Evolutionary conservation across 129 eudicot species (phyloP), one percentile per base, ranked within the genome.

Genomic region (Arctium lappa): DNA sequence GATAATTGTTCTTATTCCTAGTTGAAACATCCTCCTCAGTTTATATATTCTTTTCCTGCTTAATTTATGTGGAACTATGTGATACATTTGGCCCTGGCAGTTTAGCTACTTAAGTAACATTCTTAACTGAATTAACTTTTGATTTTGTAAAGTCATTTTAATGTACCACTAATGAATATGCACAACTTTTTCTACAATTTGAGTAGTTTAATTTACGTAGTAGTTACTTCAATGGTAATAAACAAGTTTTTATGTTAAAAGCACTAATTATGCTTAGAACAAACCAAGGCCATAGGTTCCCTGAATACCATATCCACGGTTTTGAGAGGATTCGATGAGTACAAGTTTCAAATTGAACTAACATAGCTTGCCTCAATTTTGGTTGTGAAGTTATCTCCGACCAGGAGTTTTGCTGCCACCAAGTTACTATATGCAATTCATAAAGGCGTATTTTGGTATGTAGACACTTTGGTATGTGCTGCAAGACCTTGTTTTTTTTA

Each of bases 1-100:
- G 60, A 42, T 8, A 44, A 65, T 16, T 30, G 18, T 31, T 63
- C 69, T 40, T 75, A 36, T 74, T 74, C 15, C 68, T 65, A 31
- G 12, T 65, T 74, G 74, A 11, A 48, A 63, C 74, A 11, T 81
- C 38, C 16, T 82, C 13, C 8, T 69, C 22, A 68, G 39, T 37
- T 77, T 34, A 48, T 69, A 30, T 68, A 75, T 75, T 75, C 1
- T 40, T 73, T 81, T 60, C 29, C 7, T 27, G 53, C 71, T 18
- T 72, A 40, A 22, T 79, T 42, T 65, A 10, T 70, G 83, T 46
- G 40, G 29, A 81, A 9, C 37, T 81, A 68, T 75, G 50, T 29
- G 73, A 40, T 39, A 31, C 39, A 32, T 75, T 44, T 31, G 8
- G 8, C 63, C 32, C 16, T 16, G 63, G 39, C 79, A 73, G 22